A percentile compares a stretch with the other conserved stretches of the same genome.
Evolutionary conservation across 2,329 filamentous ascomycete species (phyloP).

Genomic region (Parafenestella ontariensis): DNA sequence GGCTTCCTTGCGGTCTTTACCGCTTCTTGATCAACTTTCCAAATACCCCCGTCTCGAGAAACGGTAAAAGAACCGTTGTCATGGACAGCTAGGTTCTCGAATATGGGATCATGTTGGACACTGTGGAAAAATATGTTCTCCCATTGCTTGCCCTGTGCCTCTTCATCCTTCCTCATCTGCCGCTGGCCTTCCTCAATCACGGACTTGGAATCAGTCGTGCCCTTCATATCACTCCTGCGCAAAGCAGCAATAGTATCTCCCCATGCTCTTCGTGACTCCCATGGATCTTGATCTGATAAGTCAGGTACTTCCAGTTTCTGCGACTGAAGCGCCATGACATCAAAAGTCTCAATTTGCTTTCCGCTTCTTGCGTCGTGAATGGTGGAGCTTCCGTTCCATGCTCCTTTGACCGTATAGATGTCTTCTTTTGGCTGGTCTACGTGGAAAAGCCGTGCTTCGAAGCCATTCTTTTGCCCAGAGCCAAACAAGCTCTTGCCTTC

Average conservation of each 20-base stretch:
- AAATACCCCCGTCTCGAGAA: conserved; percentile 36
- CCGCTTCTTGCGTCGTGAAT: conserved; percentile 45
- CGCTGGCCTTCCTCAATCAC: conserved; percentile 50
- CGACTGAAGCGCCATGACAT: conserved; percentile 32
- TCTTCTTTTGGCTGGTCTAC: conserved; percentile 39
- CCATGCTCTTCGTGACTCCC: conserved; percentile 56
- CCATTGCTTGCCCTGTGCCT: conserved; percentile 48
- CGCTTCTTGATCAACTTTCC: conserved; percentile 40
- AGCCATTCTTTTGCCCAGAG: conserved; percentile 52
- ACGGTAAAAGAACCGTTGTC: conserved; percentile 31
- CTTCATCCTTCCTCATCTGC: conserved; percentile 50
- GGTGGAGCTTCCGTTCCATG: conserved; percentile 51
- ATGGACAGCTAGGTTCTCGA: conserved; percentile 29
- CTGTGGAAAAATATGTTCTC: conserved; percentile 51
- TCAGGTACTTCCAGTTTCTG: conserved; percentile 33
- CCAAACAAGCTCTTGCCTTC: conserved; percentile 52
- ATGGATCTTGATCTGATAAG: conserved; percentile 52
- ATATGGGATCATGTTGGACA: conserved; percentile 34
- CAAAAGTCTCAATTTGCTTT: conserved; percentile 47
- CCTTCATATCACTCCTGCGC: conserved; percentile 52
- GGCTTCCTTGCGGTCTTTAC: conserved; percentile 31
- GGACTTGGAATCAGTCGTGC: conserved; percentile 39
- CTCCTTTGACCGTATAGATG: conserved; percentile 51
- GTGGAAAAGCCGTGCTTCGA: conserved; percentile 50
- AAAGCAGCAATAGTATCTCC: conserved; percentile 49